These are phyloP conservation scores for Talaromyces thailandensis DNA, from an alignment of 495 filamentous ascomycete species.

Conservation along the genomic window DNA sequence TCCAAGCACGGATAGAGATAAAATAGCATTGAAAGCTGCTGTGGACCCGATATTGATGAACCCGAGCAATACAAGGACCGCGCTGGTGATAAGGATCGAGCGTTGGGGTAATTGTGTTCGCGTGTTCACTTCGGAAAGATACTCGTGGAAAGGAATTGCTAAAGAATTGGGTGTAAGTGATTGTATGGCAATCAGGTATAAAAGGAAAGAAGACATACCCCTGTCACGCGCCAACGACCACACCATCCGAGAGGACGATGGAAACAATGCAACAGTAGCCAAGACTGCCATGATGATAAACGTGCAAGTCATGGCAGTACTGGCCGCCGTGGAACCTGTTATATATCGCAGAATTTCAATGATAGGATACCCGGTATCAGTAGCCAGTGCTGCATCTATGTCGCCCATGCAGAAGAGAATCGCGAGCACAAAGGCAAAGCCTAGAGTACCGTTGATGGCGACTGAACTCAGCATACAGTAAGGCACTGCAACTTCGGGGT, in stretches of 20 bases:
- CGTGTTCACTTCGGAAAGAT: not conserved
- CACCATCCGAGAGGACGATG: conserved; percentile 45
- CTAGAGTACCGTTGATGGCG: conserved; percentile 36
- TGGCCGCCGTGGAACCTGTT: not conserved
- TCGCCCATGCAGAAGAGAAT: conserved; percentile 28
- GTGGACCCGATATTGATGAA: conserved; percentile 45
- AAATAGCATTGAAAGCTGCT: conserved; percentile 36
- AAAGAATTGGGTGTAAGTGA: not conserved
- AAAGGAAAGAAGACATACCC: conserved; percentile 17
- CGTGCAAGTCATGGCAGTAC: not conserved
- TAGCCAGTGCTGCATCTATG: conserved; percentile 25
- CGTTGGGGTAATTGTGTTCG: not conserved
- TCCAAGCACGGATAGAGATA: conserved; percentile 33
- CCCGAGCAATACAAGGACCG: conserved; percentile 35
- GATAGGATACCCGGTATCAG: conserved; percentile 37
- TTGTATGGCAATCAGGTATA: not conserved
- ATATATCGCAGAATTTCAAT: conserved; percentile 36
- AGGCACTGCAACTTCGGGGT: not conserved
- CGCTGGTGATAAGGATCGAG: conserved; percentile 28
- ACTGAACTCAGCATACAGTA: conserved; percentile 31
- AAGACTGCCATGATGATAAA: conserved; percentile 27
- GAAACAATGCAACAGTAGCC: conserved; percentile 42
- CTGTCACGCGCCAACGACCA: conserved; percentile 50
- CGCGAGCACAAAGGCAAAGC: conserved; percentile 7
- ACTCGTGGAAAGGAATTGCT: not conserved